Base-by-base conservation (phyloP, 768 basidiomycete species). In the Leccinum subgranulosum region DNA sequence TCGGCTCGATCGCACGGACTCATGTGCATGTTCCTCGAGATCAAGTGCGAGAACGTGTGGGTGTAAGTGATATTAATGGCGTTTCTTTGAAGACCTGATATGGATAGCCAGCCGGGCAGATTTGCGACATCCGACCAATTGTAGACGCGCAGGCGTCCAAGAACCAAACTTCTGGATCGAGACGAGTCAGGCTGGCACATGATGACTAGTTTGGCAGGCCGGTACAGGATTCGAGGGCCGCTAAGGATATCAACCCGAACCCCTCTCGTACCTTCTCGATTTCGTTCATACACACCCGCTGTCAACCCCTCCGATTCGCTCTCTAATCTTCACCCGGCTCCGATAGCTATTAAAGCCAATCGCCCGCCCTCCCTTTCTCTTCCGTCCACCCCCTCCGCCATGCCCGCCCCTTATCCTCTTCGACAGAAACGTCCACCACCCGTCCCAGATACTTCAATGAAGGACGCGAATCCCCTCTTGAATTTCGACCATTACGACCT, bases 171-270 rank as follows among this genome's bases (percentile, higher is more conserved):
- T 51, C 69, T 72, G 69, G 75, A 71, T 74, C 72, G 67, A 68
- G 60, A 62, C 73, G 75, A 80, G 78, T 80, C 78, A 80, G 70
- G 27, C 54, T 69, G 63, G 66, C 69, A 76, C 71, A 71, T 64
- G 66, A 69, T 70, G 69, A 71, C 71, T 51, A 57, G 62, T 72
- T 73, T 76, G 73, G 70, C 71, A 67, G 58, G 65, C 61, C 29
- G 53, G 60, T 66, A 63, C 64, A 70, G 64, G 58, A 55, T 73
- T 70, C 68, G 71, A 68, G 64, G 64, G 59, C 66, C 67, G 59
- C 67, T 47, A 64, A 62, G 69, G 57, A 63, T 68, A 54, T 61
- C 60, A 49, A 64, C 69, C 75, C 77, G 75, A 72, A 61, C 76
- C 75, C 76, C 77, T 78, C 75, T 81, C 75, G 75, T 76, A 67